Evolutionary conservation across 1,284 basidiomycete species (phyloP).

Genomic region (Ustilago cynodontis): DNA sequence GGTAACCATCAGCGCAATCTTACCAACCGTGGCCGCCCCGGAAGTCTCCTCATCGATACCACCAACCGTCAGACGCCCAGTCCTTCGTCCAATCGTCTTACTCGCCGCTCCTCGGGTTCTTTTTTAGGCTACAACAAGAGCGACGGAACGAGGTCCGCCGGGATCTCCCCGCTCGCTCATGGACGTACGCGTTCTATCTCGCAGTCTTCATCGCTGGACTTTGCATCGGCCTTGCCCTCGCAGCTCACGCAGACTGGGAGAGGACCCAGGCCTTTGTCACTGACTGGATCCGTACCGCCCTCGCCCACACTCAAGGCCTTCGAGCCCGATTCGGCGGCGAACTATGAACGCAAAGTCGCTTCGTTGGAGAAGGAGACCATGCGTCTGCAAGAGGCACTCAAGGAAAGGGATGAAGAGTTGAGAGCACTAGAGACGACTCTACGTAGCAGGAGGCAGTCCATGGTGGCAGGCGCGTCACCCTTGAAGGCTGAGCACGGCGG

Average conservation of each 20-base stretch:
- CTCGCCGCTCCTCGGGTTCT: conserved; percentile 58
- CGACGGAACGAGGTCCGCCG: conserved; percentile 45
- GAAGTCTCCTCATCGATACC: conserved; percentile 54
- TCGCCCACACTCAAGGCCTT: conserved; percentile 55
- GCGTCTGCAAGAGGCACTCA: conserved; percentile 59
- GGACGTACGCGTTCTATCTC: conserved; percentile 59
- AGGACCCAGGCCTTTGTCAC: conserved; percentile 56
- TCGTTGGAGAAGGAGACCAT: conserved; percentile 62
- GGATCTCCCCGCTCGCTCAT: conserved; percentile 40
- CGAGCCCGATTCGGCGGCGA: conserved; percentile 54
- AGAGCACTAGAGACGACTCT: conserved; percentile 45
- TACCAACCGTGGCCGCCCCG: conserved; percentile 41
- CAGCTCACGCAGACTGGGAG: conserved; percentile 28
- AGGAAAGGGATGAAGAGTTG: conserved; percentile 64
- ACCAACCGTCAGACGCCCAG: conserved; percentile 45
- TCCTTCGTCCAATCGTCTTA: conserved; percentile 39
- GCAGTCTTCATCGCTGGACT: conserved; percentile 62
- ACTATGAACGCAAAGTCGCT: conserved; percentile 61
- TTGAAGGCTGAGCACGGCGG: conserved; percentile 10
- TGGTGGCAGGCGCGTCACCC: not conserved
- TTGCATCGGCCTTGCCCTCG: conserved; percentile 41
- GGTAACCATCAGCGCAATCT: conserved; percentile 25
- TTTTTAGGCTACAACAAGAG: conserved; percentile 66
- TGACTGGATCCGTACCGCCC: conserved; percentile 54
- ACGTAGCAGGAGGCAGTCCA: conserved; percentile 15